Conservation (phyloP, 768 basidiomycete species). For the Boletus bicolor region DNA sequence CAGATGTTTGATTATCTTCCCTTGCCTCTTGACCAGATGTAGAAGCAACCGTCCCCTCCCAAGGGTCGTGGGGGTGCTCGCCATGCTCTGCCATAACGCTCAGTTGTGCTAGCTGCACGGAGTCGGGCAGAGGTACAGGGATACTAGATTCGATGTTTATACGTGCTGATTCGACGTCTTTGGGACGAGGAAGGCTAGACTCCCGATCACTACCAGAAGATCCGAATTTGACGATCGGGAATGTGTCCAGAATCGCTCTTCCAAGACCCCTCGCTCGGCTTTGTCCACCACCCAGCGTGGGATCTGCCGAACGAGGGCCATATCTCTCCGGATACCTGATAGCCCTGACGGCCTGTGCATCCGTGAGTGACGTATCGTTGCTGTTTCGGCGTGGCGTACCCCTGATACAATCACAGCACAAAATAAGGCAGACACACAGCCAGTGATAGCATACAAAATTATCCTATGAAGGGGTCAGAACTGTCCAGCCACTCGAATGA, state of each 20-base stretch:
- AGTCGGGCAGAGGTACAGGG: neutral
- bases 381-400: constrained; percentile 39
- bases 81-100: neutral
- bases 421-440: constrained; percentile 83
- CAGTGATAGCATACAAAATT: constrained; percentile 83
- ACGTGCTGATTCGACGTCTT: constrained; percentile 33
- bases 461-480: constrained; percentile 47
- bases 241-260: constrained; percentile 92
- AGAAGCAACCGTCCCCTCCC: neutral
- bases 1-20: constrained; percentile 1
- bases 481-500: neutral
- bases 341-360: constrained; percentile 69
- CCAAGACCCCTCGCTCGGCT: constrained; percentile 82
- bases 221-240: constrained; percentile 89
- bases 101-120: constrained; percentile 13
- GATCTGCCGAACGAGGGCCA: constrained; percentile 59
- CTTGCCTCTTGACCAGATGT: neutral
- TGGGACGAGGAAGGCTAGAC: constrained; percentile 13
- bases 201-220: constrained; percentile 19
- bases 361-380: neutral
- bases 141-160: neutral
- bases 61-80: neutral
- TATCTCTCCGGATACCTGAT: constrained; percentile 90
- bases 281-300: constrained; percentile 38
- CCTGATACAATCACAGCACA: constrained; percentile 83